These are phyloP conservation scores for Dothideomycetidae sp. DNA, from an alignment of 2,329 filamentous ascomycete genomes.

Conservation along the genomic window DNA sequence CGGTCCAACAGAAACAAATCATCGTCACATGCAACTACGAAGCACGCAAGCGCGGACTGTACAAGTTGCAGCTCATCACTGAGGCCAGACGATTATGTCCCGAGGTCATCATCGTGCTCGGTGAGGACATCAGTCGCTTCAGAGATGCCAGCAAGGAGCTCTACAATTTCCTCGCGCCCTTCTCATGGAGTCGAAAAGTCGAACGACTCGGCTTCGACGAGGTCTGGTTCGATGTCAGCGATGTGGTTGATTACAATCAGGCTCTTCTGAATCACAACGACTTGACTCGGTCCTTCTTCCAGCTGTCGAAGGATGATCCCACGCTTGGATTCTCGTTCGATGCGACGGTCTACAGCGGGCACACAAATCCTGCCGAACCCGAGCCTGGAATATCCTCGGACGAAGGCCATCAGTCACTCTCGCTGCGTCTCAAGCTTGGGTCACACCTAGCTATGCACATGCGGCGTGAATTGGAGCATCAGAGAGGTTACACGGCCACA, in stretches of 20 bases:
- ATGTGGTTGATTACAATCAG: conserved; percentile 72
- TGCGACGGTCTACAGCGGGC: conserved; percentile 51
- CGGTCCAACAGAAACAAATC: conserved; percentile 86
- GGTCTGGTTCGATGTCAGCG: conserved; percentile 71
- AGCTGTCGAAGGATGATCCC: conserved; percentile 57
- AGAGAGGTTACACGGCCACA: conserved; percentile 74
- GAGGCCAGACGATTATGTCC: conserved; percentile 72
- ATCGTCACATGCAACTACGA: conserved; percentile 90
- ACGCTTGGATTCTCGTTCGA: conserved; percentile 70
- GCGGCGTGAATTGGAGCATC: conserved; percentile 54
- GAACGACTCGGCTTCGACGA: conserved; percentile 87
- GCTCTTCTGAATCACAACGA: conserved; percentile 53
- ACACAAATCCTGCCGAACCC: conserved; percentile 36
- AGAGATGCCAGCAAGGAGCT: conserved; percentile 73
- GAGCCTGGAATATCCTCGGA: conserved; percentile 1
- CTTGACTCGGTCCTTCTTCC: conserved; percentile 61
- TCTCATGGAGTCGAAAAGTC: conserved; percentile 63
- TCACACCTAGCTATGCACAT: conserved; percentile 70
- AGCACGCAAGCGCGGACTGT: conserved; percentile 53
- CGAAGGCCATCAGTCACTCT: conserved; percentile 11
- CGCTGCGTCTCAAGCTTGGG: conserved; percentile 53
- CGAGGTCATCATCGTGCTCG: conserved; percentile 70
- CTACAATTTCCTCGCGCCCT: conserved; percentile 55
- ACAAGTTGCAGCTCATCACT: conserved; percentile 72
- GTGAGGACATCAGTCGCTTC: conserved; percentile 75